phyloP scores from a whole-genome alignment of 2,329 filamentous ascomycete genomes.

The Pestalotiopsis sp. region DNA sequence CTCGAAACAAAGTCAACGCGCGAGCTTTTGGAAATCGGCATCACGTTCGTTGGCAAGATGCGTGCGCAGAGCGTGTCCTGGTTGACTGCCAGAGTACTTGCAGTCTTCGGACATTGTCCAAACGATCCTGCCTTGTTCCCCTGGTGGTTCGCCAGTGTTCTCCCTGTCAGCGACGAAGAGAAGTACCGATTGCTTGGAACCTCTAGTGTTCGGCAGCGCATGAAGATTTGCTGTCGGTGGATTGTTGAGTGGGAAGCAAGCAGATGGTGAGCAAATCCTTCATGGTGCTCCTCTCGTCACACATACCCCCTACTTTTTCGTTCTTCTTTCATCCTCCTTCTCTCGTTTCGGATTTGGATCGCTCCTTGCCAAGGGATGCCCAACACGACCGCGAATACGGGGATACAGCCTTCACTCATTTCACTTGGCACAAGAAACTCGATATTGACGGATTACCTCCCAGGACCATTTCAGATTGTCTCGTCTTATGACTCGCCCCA shows the following conservation, averaged over 20 bases:
- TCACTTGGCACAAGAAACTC: background rate
- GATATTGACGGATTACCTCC: slow-evolving; percentile 7
- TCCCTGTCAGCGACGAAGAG: slow-evolving; percentile 77
- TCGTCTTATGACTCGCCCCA: slow-evolving; percentile 17
- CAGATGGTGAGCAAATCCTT: slow-evolving; percentile 63
- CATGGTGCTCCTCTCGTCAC: slow-evolving; percentile 12
- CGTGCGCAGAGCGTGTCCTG: slow-evolving; percentile 70
- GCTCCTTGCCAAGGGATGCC: background rate
- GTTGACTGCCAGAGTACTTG: slow-evolving; percentile 72
- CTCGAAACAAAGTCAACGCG: slow-evolving; percentile 69
- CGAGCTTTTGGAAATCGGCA: slow-evolving; percentile 66
- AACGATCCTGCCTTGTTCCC: slow-evolving; percentile 77
- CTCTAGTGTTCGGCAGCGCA: slow-evolving; percentile 75
- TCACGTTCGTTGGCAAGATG: slow-evolving; percentile 72
- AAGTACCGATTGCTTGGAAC: slow-evolving; percentile 78
- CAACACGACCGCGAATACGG: background rate
- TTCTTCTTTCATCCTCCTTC: background rate
- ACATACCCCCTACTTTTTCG: background rate
- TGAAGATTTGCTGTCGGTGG: slow-evolving; percentile 85
- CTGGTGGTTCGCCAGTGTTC: slow-evolving; percentile 86
- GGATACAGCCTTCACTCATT: background rate
- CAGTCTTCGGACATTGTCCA: slow-evolving; percentile 78
- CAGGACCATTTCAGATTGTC: slow-evolving; percentile 17
- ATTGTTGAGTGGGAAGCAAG: slow-evolving; percentile 71
- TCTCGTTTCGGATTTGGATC: background rate